A percentile compares a stretch with the other conserved stretches of the same genome.
phyloP scores from a whole-genome alignment of 495 filamentous ascomycete species.

The Podospora fimiseda region DNA sequence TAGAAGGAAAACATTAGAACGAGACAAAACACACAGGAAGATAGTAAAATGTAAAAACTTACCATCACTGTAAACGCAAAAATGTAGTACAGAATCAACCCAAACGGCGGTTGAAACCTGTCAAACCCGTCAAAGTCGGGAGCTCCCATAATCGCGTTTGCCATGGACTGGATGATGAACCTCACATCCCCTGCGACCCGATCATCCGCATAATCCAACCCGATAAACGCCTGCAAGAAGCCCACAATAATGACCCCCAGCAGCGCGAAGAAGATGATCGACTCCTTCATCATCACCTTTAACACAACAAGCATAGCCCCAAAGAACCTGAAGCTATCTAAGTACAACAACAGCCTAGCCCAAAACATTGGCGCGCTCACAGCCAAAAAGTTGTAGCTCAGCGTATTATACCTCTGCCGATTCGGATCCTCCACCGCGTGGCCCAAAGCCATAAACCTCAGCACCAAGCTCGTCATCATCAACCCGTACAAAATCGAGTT shows the following conservation, averaged over 20 bases:
- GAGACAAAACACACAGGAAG: too few species aligned
- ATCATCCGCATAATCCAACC: slow-evolving; percentile 76
- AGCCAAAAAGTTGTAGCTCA: slow-evolving; percentile 88
- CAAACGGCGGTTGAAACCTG: slow-evolving; percentile 66
- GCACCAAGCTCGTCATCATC: slow-evolving; percentile 66
- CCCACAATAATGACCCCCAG: slow-evolving; percentile 78
- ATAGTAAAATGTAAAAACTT: slow-evolving; percentile 10
- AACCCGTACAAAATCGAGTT: slow-evolving; percentile 76
- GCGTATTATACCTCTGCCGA: slow-evolving; percentile 62
- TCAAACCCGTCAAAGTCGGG: slow-evolving; percentile 90
- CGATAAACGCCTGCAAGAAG: slow-evolving; percentile 93
- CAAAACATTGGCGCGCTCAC: slow-evolving; percentile 96
- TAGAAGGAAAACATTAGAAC: too few species aligned
- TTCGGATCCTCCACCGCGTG: slow-evolving; percentile 45
- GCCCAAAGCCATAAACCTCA: slow-evolving; percentile 69
- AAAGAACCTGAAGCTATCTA: slow-evolving; percentile 93
- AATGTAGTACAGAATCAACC: slow-evolving; percentile 85
- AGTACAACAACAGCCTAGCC: slow-evolving; percentile 84
- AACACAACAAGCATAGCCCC: slow-evolving; percentile 95
- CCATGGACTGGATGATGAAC: slow-evolving; percentile 85
- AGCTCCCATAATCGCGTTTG: slow-evolving; percentile 79
- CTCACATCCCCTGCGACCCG: slow-evolving; percentile 50
- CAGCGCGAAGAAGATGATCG: slow-evolving; percentile 94
- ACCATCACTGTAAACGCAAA: slow-evolving; percentile 97
- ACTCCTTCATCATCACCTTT: slow-evolving; percentile 99